Conservation (phyloP, 352 stramenopile genomes). For the Globisporangium canariense region DNA sequence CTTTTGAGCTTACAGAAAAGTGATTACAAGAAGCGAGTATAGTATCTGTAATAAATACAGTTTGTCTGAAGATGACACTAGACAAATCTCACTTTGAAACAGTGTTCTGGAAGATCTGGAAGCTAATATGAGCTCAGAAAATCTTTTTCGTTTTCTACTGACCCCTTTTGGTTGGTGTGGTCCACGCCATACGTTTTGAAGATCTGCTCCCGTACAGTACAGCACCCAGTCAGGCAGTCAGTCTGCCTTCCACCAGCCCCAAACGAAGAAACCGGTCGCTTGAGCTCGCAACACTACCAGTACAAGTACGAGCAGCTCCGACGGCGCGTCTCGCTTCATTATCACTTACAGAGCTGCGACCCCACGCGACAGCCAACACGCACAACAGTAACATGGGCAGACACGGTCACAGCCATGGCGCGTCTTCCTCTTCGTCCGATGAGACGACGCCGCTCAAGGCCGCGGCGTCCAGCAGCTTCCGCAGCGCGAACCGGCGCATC, state of each 20-base stretch:
- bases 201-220: background rate
- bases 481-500: conserved; percentile 34
- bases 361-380: background rate
- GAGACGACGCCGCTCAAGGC: conserved; percentile 60
- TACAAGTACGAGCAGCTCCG: background rate
- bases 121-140: no score
- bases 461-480: conserved; percentile 15
- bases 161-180: background rate
- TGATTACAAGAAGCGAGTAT: no score
- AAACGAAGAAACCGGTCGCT: background rate
- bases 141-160: no score
- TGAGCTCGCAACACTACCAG: background rate
- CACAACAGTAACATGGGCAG: background rate
- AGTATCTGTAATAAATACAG: no score
- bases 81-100: no score
- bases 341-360: background rate
- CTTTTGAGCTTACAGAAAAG: no score
- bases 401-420: conserved; percentile 16
- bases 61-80: no score
- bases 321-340: background rate
- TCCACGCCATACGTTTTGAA: background rate
- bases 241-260: background rate
- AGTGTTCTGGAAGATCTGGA: no score
- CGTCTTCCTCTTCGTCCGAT: conserved; percentile 24
- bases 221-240: no score